Percentiles rank a stretch among this genome's conserved stretches.
Evolutionary conservation across 495 filamentous ascomycete species (phyloP).

Genomic region (Podospora bellae-mahoneyi): DNA sequence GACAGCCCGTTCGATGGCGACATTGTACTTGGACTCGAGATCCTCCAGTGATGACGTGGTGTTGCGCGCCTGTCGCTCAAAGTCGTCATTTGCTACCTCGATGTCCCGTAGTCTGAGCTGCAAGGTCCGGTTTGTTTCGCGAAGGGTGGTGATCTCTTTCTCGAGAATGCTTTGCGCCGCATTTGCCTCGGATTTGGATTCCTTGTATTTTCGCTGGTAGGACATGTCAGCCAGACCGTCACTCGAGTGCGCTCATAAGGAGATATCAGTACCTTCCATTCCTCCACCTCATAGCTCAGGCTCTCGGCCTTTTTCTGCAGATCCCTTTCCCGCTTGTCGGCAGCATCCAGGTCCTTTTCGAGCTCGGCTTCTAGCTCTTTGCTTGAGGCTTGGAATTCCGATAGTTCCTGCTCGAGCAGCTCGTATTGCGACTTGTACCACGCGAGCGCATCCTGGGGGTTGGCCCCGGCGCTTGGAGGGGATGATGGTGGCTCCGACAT

Average conservation of each 20-base stretch:
- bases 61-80: slow-evolving; percentile 90
- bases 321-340: slow-evolving; percentile 84
- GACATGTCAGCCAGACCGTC: slow-evolving; percentile 21
- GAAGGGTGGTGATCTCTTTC: slow-evolving; percentile 90
- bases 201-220: slow-evolving; percentile 86
- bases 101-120: slow-evolving; percentile 86
- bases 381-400: slow-evolving; percentile 91
- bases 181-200: slow-evolving; percentile 83
- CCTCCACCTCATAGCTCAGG: slow-evolving; percentile 83
- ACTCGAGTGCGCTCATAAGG: background rate
- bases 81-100: slow-evolving; percentile 97
- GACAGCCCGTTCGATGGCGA: slow-evolving; percentile 84
- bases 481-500: slow-evolving; percentile 65
- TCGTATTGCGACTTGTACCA: slow-evolving; percentile 98
- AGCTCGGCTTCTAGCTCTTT: slow-evolving; percentile 91
- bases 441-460: slow-evolving; percentile 67
- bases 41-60: slow-evolving; percentile 94
- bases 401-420: slow-evolving; percentile 82
- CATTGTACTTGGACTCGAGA: slow-evolving; percentile 93
- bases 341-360: slow-evolving; percentile 93
- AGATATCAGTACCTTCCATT: slow-evolving; percentile 83
- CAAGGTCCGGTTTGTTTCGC: slow-evolving; percentile 76
- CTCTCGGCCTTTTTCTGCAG: slow-evolving; percentile 82
- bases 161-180: slow-evolving; percentile 79
- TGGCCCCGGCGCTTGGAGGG: slow-evolving; percentile 55